These are phyloP conservation scores for Urtica urens DNA, from an alignment of 306 rosid genomes.

Conservation along the genomic window DNA sequence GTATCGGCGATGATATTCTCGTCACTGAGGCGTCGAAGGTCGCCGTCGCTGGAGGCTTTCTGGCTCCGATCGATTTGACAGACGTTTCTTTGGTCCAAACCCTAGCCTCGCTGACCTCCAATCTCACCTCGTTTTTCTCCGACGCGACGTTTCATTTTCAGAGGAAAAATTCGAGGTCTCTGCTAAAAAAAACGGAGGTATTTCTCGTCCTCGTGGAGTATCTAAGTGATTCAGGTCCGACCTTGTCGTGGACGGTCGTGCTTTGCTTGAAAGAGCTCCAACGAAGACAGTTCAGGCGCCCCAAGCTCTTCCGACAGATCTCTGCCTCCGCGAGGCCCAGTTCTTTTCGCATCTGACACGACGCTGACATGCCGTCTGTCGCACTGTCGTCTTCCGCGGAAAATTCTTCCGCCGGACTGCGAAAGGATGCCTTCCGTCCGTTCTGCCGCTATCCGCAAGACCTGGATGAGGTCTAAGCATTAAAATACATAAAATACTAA, in stretches of 20 bases:
- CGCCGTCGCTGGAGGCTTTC: conserved; percentile 76
- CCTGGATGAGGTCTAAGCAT: no score
- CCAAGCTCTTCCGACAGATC: conserved; percentile 44
- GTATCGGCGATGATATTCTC: conserved; percentile 78
- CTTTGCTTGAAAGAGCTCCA: conserved; percentile 84
- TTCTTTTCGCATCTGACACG: no score
- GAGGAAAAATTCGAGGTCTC: conserved; percentile 55
- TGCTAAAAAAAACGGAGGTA: conserved; percentile 52
- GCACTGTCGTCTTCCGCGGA: no score
- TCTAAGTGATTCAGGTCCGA: conserved; percentile 28
- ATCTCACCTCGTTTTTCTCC: conserved; percentile 45
- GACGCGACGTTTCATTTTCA: conserved; percentile 41
- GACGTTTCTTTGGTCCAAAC: conserved; percentile 64
- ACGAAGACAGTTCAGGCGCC: conserved; percentile 53
- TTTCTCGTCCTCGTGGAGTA: conserved; percentile 54
- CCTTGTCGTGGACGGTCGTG: conserved; percentile 44
- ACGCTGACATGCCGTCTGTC: no score
- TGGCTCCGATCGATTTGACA: conserved; percentile 72
- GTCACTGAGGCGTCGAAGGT: conserved; percentile 72
- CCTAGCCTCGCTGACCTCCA: conserved; percentile 38
- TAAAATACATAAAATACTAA: no score
- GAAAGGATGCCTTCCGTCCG: no score
- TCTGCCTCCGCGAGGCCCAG: no score
- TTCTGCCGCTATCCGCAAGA: no score
- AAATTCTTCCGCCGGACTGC: no score